Percentiles rank a stretch among this genome's conserved stretches.
These are phyloP conservation scores for Xylaria scruposa DNA, from an alignment of 495 filamentous ascomycete genomes.

Conservation along the genomic window DNA sequence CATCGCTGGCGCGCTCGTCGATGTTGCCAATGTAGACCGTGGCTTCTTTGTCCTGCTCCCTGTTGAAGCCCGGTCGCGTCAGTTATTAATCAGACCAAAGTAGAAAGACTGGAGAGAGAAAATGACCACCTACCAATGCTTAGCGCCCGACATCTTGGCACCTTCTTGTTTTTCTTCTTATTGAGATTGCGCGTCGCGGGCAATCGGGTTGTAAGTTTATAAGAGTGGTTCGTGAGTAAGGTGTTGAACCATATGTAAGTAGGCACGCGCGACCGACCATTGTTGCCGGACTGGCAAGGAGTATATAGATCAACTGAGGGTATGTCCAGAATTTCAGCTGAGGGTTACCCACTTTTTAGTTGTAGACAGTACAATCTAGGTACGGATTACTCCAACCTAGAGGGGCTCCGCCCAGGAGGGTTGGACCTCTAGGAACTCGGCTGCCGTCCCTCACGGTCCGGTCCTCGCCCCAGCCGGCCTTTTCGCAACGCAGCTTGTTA, in stretches of 20 bases:
- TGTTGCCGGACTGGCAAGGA: constrained; percentile 5
- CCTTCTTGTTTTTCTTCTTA: constrained; percentile 5
- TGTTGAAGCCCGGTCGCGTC: constrained; percentile 40
- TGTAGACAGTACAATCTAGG: too few relatives aligned
- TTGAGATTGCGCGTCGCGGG: not conserved
- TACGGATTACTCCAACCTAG: too few relatives aligned
- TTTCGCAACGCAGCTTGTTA: too few relatives aligned
- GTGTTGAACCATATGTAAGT: too few relatives aligned
- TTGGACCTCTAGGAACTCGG: too few relatives aligned
- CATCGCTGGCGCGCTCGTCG: constrained; percentile 92
- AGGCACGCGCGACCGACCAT: constrained; percentile 1
- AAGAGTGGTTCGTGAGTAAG: not conserved
- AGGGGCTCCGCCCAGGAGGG: too few relatives aligned
- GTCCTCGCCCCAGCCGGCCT: too few relatives aligned
- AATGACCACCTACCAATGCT: constrained; percentile 71
- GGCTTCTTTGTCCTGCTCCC: constrained; percentile 99
- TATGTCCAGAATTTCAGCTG: too few relatives aligned
- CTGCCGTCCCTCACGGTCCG: too few relatives aligned
- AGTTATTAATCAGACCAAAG: constrained; percentile 14
- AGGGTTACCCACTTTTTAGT: too few relatives aligned
- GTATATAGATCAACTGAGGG: too few relatives aligned
- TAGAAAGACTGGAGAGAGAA: not conserved
- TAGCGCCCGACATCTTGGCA: constrained; percentile 70
- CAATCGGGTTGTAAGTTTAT: not conserved
- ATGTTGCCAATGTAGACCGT: constrained; percentile 98